A percentile compares a stretch with the other conserved stretches of the same genome.
Evolutionary conservation across 2,329 filamentous ascomycete genomes (phyloP).

Genomic region (Ophiocordyceps australis): DNA sequence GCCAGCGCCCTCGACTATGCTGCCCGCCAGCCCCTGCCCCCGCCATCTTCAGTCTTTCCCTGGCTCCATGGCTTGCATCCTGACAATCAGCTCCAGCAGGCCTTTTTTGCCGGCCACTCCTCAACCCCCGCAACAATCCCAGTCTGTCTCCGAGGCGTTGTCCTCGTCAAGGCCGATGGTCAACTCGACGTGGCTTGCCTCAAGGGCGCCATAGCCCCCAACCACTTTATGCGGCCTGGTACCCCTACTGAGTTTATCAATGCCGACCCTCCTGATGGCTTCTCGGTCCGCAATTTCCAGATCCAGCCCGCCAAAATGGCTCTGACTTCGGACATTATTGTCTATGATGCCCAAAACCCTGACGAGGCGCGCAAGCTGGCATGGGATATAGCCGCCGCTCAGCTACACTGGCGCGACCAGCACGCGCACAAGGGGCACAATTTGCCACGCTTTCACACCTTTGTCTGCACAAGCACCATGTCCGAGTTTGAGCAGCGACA

Average conservation of each 20-base stretch:
- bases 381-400: conserved; percentile 56
- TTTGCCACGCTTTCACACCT: conserved; percentile 64
- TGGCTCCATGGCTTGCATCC: conserved; percentile 92
- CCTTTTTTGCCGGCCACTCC: conserved; percentile 71
- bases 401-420: conserved; percentile 53
- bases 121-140: conserved; percentile 50
- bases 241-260: conserved; percentile 51
- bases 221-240: conserved; percentile 51
- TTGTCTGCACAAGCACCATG: conserved; percentile 50
- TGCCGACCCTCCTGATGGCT: conserved; percentile 73
- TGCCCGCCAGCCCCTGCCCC: conserved; percentile 64
- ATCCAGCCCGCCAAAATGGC: conserved; percentile 85
- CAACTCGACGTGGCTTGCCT: conserved; percentile 57
- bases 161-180: conserved; percentile 76
- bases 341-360: conserved; percentile 69
- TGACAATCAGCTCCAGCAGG: conserved; percentile 71
- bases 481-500: conserved; percentile 52
- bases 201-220: conserved; percentile 70
- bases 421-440: conserved; percentile 35
- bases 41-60: conserved; percentile 76
- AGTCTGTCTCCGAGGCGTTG: conserved; percentile 61
- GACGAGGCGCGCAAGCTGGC: conserved; percentile 42
- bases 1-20: conserved; percentile 58
- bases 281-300: conserved; percentile 93
- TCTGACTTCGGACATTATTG: conserved; percentile 74